Evolutionary conservation across 2,329 filamentous ascomycete species (phyloP), one percentile per base, ranked within the genome.

Genomic region (Neoarthrinium moseri): DNA sequence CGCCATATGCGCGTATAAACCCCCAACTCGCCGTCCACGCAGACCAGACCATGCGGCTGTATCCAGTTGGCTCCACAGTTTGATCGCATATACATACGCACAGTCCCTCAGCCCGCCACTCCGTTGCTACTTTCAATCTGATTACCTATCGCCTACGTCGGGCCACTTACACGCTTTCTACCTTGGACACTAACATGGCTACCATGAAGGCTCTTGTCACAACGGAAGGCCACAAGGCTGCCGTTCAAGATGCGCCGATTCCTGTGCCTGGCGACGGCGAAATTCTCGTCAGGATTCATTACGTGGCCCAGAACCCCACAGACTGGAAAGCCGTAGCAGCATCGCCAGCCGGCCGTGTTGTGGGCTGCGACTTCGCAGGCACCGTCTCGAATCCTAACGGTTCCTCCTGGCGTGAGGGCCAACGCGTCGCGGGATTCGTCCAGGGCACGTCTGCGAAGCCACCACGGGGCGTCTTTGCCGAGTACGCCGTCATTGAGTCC

Each of bases 191-290:
- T 11, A 8, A 38, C 35, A 45, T 45, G 43, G 13, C 50, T 3
- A 58, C 45, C 18, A 62, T 62, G 49, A 80, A 56, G 47, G 61
- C 64, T 5, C 70, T 51, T 75, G 75, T 54, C n/a, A 61, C 58
- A 1, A 39, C 51, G 21, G 59, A 57, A 23, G 52, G 51, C 37
- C 45, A 60, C 26, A 60, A 57, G n/a, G 61, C 59, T 35, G 46
- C 57, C 4, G 55, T 66, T n/a, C 54, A 56, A 32, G 58, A 64
- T 5, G 44, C 65, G 20, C 50, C 57, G 1, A 50, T 57, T 18
- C 65, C 63, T 1, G 56, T 50, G 18, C 62, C 63, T 2, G 50
- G 45, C 3, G 48, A 57, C 12, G 60, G 60, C 29, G 62, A 68
- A 43, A 62, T 68, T 22, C 56, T 68, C 15, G 55, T 68, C 46